Base-by-base conservation (phyloP, 2,329 filamentous ascomycete species). In the Dendryphion nanum region DNA sequence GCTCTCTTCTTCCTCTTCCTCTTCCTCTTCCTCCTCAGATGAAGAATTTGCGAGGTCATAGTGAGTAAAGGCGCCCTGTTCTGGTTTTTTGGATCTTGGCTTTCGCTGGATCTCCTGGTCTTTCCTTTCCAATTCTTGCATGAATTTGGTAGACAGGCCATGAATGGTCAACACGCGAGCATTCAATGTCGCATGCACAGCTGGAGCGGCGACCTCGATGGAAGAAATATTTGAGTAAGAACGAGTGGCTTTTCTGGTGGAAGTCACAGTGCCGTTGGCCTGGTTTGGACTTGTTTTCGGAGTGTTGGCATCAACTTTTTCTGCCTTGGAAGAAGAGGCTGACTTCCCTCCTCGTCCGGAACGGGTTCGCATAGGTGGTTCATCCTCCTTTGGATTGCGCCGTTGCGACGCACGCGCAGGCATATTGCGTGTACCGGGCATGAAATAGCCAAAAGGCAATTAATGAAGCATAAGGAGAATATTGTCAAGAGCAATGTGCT, bases 201-300 rank as follows among this genome's bases (percentile, higher is more conserved):
- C 51, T 16, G 47, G 44, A 18, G 49, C 55, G 33, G 50, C 50
- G 16, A 41, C 42, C 34, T 57, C 55, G 16, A 54, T 42, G 23
- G 47, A 42, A 19, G 62, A 61, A 30, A 62, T 52, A 34, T 57
- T 61, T n/a, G 61, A 65, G 24, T 57, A 57, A 24, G 61, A 60
- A 14, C 63, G 57, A 28, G 63, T 65, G 2, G 57, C 54, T 30
- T 64, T 65, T 21, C 58, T 51, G n/a, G 57, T 53, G 23, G 57
- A 28, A 14, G 44, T 50, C 16, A 8, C 10, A 15, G 51, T 53
- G 46, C 50, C 37, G 23, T 35, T 61, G 41, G 51, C 40, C 36
- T 52, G 54, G 30, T 46, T 48, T 7, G 55, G 49, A 42, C 43
- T 60, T 35, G 45, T 35, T 35, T 50, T 57, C 43, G 57, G 46